Conservation (phyloP, 495 filamentous ascomycete genomes). For the Coniosporium apollinis region DNA sequence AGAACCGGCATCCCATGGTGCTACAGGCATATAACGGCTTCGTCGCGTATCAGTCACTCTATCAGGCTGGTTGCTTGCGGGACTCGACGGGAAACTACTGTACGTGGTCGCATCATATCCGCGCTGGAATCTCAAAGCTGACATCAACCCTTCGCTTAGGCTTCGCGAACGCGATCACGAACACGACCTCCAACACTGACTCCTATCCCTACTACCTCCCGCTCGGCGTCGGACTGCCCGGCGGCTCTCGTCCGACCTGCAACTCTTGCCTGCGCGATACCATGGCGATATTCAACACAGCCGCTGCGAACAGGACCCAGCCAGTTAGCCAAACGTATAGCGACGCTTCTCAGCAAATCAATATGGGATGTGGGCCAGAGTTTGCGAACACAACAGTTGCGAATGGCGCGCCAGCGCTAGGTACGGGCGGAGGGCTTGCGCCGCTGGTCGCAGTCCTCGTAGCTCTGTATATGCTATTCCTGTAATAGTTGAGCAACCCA, state of each 20-base stretch:
- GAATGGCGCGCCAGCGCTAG: too few species aligned
- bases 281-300: slow-evolving; percentile 20
- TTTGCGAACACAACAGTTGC: slow-evolving; percentile 18
- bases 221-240: slow-evolving; percentile 51
- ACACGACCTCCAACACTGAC: slow-evolving; percentile 45
- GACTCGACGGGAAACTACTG: slow-evolving; percentile 44
- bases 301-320: slow-evolving; percentile 19
- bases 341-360: slow-evolving; percentile 20
- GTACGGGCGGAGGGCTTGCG: too few species aligned
- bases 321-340: slow-evolving; percentile 21
- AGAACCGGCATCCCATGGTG: slow-evolving; percentile 48
- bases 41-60: slow-evolving; percentile 55
- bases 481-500: too few species aligned
- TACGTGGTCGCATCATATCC: slow-evolving; percentile 15
- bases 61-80: slow-evolving; percentile 57
- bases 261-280: slow-evolving; percentile 21
- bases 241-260: slow-evolving; percentile 40
- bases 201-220: slow-evolving; percentile 73
- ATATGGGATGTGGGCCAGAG: slow-evolving; percentile 18
- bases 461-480: too few species aligned
- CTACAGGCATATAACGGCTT: slow-evolving; percentile 56
- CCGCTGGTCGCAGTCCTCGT: too few species aligned
- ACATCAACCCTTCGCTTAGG: slow-evolving; percentile 14
- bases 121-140: slow-evolving; percentile 11
- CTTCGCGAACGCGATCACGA: slow-evolving; percentile 75